Percentiles rank a stretch among this genome's conserved stretches.
Evolutionary conservation across 2,329 filamentous ascomycete species (phyloP).

Genomic region (Scedosporium dehoogii): DNA sequence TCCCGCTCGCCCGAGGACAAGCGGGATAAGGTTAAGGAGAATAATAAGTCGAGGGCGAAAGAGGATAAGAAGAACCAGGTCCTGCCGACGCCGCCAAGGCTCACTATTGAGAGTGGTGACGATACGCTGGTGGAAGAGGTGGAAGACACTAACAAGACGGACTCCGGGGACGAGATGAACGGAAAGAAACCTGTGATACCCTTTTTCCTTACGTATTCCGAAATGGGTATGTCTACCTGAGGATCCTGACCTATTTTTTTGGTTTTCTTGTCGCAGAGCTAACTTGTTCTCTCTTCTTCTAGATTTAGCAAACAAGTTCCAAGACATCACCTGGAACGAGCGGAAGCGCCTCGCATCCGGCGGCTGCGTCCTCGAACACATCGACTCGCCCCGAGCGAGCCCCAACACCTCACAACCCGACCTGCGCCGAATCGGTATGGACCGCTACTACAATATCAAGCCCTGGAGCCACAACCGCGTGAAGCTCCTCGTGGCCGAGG

Average conservation of each 20-base stretch:
- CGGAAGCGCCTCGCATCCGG: slow-evolving; percentile 31
- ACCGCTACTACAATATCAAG: slow-evolving; percentile 84
- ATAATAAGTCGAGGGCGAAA: background rate
- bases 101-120: background rate
- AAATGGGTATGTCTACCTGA: slow-evolving; percentile 20
- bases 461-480: slow-evolving; percentile 84
- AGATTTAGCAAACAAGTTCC: slow-evolving; percentile 42
- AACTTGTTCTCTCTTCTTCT: background rate
- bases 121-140: background rate
- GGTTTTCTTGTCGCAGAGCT: background rate
- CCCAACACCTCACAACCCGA: background rate
- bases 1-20: background rate
- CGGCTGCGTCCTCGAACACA: slow-evolving; percentile 6
- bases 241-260: background rate
- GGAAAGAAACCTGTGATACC: slow-evolving; percentile 21
- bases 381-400: slow-evolving; percentile 3
- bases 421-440: slow-evolving; percentile 33
- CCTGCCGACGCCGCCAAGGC: background rate
- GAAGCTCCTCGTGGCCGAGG: slow-evolving; percentile 66
- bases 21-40: background rate
- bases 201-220: slow-evolving; percentile 26
- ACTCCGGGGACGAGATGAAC: background rate
- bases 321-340: slow-evolving; percentile 44
- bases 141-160: background rate
- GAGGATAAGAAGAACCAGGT: background rate